Percentiles rank a stretch among this genome's conserved stretches.
phyloP scores from a whole-genome alignment of 345 rosid species.

The Aurinia saxatilis region DNA sequence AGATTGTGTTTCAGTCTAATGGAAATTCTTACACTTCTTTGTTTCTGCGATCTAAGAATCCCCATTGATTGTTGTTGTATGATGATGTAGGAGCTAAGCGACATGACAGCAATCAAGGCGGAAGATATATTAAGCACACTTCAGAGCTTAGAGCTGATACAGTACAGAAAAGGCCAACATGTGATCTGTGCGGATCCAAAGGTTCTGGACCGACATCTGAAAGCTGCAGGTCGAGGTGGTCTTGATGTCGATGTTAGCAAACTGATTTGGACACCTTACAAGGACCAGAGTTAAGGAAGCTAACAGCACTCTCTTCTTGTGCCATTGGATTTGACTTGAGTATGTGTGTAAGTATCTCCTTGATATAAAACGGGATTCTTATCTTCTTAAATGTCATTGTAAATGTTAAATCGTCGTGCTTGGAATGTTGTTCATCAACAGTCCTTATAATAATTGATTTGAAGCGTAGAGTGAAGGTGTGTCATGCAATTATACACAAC shows the following conservation, averaged over 20 bases:
- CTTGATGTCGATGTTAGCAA: conserved; percentile 94
- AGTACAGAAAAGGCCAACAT: conserved; percentile 95
- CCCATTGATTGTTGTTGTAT: not conserved
- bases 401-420: conserved; percentile 4
- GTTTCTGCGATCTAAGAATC: not conserved
- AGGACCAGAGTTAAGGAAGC: conserved; percentile 58
- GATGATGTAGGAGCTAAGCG: conserved; percentile 72
- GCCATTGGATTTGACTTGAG: not conserved
- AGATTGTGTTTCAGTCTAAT: conserved; percentile 1
- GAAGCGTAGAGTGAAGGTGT: not conserved
- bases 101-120: conserved; percentile 95
- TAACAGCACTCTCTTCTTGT: not conserved
- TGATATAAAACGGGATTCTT: not conserved
- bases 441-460: not conserved
- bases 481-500: no score
- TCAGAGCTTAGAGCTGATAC: conserved; percentile 88
- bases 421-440: not conserved
- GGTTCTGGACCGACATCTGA: conserved; percentile 87
- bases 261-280: conserved; percentile 95
- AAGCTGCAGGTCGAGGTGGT: conserved; percentile 96
- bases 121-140: conserved; percentile 87
- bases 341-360: conserved; percentile 4
- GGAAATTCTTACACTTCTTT: not conserved
- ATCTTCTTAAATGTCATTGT: not conserved
- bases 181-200: conserved; percentile 97